Conservation (phyloP, 176 grass and related monocot genomes). For the Rhipidocladum racemiflorum region DNA sequence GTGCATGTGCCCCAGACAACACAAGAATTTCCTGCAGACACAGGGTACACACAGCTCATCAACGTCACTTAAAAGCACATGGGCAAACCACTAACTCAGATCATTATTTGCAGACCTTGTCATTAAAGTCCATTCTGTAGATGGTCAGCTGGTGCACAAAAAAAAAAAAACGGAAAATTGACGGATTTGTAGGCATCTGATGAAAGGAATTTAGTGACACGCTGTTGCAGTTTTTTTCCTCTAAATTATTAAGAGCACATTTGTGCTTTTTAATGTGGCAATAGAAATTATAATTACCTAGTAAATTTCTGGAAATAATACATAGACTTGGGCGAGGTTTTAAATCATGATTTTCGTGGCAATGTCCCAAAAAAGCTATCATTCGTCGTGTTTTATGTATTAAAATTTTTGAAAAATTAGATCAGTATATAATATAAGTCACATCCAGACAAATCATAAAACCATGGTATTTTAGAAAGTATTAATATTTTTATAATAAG, state of each 20-base stretch:
- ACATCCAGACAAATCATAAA: too few relatives aligned
- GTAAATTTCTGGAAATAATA: constrained; percentile 6
- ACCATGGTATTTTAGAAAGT: too few relatives aligned
- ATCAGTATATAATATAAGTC: too few relatives aligned
- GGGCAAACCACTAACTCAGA: not conserved
- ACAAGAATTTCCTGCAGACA: constrained; percentile 83
- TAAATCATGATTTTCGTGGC: too few relatives aligned
- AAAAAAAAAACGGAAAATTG: constrained; percentile 1
- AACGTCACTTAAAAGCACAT: constrained; percentile 8
- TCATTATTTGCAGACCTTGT: constrained; percentile 58
- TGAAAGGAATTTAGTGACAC: not conserved
- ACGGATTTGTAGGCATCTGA: constrained; percentile 9
- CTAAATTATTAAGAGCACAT: not conserved
- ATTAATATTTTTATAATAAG: too few relatives aligned
- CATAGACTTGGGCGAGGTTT: not conserved
- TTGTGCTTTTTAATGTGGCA: not conserved
- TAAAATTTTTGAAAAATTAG: too few relatives aligned
- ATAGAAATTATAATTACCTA: not conserved
- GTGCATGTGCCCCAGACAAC: constrained; percentile 96
- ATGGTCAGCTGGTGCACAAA: constrained; percentile 79
- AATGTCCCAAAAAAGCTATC: too few relatives aligned
- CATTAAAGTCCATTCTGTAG: constrained; percentile 96
- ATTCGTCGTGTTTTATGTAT: too few relatives aligned
- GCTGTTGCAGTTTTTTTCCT: not conserved
- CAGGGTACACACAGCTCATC: constrained; percentile 24